Percentiles rank a stretch among this genome's conserved stretches.
phyloP scores from a whole-genome alignment of 306 rosid species.

The Aeschynomene evenia region DNA sequence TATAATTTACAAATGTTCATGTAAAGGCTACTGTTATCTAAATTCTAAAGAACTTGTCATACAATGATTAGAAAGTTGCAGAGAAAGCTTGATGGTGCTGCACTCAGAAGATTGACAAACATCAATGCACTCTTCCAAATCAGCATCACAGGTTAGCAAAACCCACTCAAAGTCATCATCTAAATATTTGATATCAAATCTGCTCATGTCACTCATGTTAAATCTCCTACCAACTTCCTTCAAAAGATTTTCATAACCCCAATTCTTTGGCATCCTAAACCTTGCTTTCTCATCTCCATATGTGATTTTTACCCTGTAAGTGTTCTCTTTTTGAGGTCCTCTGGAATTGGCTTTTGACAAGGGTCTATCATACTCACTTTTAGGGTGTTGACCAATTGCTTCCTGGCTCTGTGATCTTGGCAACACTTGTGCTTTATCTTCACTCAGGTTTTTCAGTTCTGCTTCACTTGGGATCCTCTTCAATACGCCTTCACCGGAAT shows the following conservation, averaged over 20 bases:
- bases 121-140: slow-evolving; percentile 89
- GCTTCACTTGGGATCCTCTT: slow-evolving; percentile 79
- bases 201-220: slow-evolving; percentile 56
- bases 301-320: slow-evolving; percentile 63
- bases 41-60: slow-evolving; percentile 28
- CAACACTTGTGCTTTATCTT: slow-evolving; percentile 38
- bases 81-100: slow-evolving; percentile 66
- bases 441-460: slow-evolving; percentile 44
- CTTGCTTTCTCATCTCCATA: slow-evolving; percentile 76
- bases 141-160: slow-evolving; percentile 82
- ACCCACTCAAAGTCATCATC: slow-evolving; percentile 97
- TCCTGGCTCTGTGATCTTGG: slow-evolving; percentile 69
- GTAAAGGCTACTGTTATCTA: slow-evolving; percentile 10
- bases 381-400: slow-evolving; percentile 45
- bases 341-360: slow-evolving; percentile 15
- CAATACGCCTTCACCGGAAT: slow-evolving; percentile 35
- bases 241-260: slow-evolving; percentile 56
- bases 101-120: slow-evolving; percentile 53
- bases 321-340: slow-evolving; percentile 31
- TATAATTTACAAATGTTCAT: slow-evolving; percentile 28
- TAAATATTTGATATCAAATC: slow-evolving; percentile 71
- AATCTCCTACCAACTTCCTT: slow-evolving; percentile 65
- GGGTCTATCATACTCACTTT: slow-evolving; percentile 20
- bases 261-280: slow-evolving; percentile 59
- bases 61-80: slow-evolving; percentile 52